A percentile compares a stretch with the other conserved stretches of the same genome.
Evolutionary conservation across 441 rosid genomes (phyloP).

Genomic region (Gossypium gossypioides): DNA sequence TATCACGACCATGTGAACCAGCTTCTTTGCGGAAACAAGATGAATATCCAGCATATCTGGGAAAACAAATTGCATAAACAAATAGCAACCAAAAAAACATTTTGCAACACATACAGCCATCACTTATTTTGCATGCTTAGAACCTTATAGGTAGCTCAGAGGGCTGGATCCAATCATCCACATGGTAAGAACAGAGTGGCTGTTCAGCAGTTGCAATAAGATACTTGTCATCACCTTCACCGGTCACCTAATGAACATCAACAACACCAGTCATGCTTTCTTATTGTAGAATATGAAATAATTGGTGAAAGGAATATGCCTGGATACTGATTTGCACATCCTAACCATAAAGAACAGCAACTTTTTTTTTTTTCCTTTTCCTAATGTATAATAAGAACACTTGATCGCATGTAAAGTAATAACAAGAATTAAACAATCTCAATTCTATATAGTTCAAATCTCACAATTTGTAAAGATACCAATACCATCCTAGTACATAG

Average conservation of each 20-base stretch:
- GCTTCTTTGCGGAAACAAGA: constrained; percentile 75
- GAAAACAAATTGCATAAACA: constrained; percentile 11
- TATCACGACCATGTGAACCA: constrained; percentile 73
- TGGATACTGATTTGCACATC: background rate
- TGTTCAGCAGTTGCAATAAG: constrained; percentile 95
- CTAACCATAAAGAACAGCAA: background rate
- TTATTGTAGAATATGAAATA: background rate
- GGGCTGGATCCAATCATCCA: constrained; percentile 91
- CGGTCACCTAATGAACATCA: constrained; percentile 50
- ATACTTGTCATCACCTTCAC: constrained; percentile 92
- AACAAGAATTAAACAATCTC: background rate
- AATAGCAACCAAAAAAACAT: background rate
- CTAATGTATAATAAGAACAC: background rate
- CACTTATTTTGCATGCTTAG: background rate
- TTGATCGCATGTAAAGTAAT: background rate
- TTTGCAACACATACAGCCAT: background rate
- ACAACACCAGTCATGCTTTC: background rate
- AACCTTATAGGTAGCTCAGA: constrained; percentile 72
- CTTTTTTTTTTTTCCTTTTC: background rate
- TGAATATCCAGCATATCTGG: constrained; percentile 78
- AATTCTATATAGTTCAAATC: background rate
- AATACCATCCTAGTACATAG: background rate
- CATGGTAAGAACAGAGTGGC: constrained; percentile 75
- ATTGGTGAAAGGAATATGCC: background rate
- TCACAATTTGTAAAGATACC: background rate